Evolutionary conservation across 352 stramenopile species (phyloP).

Genomic region (Pythium apleroticum): DNA sequence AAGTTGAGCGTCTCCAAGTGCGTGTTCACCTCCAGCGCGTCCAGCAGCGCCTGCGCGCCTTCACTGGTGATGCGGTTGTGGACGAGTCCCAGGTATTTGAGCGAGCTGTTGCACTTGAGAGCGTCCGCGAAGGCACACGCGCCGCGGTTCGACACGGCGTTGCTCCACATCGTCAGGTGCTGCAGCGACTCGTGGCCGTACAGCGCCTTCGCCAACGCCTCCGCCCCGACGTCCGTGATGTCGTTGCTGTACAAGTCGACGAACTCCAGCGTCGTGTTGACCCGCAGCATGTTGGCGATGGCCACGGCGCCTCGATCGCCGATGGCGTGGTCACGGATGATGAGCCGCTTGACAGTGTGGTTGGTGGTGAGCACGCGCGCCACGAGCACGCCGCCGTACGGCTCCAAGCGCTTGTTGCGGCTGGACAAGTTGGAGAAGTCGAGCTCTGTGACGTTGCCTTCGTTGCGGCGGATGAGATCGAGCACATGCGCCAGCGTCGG

Average conservation of each 20-base stretch:
- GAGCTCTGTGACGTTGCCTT: constrained; percentile 62
- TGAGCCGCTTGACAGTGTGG: constrained; percentile 54
- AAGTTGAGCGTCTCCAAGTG: constrained; percentile 62
- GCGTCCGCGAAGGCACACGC: constrained; percentile 50
- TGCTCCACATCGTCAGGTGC: constrained; percentile 56
- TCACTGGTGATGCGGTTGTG: constrained; percentile 56
- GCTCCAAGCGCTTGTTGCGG: constrained; percentile 53
- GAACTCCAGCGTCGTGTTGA: constrained; percentile 65
- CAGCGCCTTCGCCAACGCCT: constrained; percentile 62
- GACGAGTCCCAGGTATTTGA: constrained; percentile 61
- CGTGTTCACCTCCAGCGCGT: constrained; percentile 66
- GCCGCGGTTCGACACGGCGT: constrained; percentile 60
- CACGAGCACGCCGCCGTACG: constrained; percentile 55
- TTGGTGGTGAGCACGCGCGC: constrained; percentile 67
- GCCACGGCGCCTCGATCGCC: constrained; percentile 58
- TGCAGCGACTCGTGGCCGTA: constrained; percentile 72
- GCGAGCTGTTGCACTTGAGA: constrained; percentile 58
- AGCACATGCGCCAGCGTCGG: constrained; percentile 58
- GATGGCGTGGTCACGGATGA: constrained; percentile 71
- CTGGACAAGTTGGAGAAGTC: constrained; percentile 66
- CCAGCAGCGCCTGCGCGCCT: constrained; percentile 48
- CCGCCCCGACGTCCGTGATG: constrained; percentile 60
- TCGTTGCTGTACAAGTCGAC: constrained; percentile 70
- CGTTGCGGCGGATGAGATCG: constrained; percentile 54
- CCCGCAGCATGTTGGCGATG: constrained; percentile 70